Evolutionary conservation across 148 eudicot genomes (phyloP).

Genomic region (Heliamphora exappendiculata): DNA sequence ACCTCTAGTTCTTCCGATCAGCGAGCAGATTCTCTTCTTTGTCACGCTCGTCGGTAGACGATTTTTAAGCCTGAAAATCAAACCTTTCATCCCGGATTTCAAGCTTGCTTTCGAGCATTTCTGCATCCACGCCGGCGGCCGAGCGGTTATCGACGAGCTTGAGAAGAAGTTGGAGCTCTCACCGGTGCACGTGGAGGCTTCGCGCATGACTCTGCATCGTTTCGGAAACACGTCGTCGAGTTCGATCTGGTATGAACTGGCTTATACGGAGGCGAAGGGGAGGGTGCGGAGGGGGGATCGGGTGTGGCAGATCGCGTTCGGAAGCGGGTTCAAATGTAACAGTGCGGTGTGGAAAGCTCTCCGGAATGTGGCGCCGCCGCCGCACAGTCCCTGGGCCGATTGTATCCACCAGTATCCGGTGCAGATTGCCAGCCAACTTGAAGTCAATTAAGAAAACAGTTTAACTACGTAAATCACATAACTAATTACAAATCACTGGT

Average conservation of each 20-base stretch:
- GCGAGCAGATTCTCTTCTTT: constrained; percentile 49
- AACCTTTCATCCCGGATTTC: constrained; percentile 54
- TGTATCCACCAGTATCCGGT: constrained; percentile 53
- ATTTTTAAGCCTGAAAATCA: constrained; percentile 27
- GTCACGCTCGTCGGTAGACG: constrained; percentile 23
- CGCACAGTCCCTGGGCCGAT: constrained; percentile 50
- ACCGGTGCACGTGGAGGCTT: constrained; percentile 41
- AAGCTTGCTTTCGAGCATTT: constrained; percentile 55
- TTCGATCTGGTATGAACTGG: constrained; percentile 59
- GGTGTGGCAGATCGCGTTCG: constrained; percentile 59
- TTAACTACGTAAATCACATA: no score
- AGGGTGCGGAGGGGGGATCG: constrained; percentile 48
- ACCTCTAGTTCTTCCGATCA: constrained; percentile 42
- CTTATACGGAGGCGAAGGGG: constrained; percentile 54
- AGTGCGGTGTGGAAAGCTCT: constrained; percentile 58
- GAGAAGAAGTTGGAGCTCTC: constrained; percentile 49
- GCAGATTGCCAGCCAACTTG: background rate
- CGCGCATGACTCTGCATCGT: constrained; percentile 55
- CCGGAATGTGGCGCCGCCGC: constrained; percentile 36
- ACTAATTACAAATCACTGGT: no score
- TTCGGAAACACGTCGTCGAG: constrained; percentile 60
- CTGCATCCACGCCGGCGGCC: constrained; percentile 57
- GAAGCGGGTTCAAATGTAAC: constrained; percentile 59
- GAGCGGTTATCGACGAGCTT: constrained; percentile 54
- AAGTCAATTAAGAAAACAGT: no score